Evolutionary conservation across 176 grass and related monocot genomes (phyloP).

Genomic region (barley (Hordeum vulgare)): DNA sequence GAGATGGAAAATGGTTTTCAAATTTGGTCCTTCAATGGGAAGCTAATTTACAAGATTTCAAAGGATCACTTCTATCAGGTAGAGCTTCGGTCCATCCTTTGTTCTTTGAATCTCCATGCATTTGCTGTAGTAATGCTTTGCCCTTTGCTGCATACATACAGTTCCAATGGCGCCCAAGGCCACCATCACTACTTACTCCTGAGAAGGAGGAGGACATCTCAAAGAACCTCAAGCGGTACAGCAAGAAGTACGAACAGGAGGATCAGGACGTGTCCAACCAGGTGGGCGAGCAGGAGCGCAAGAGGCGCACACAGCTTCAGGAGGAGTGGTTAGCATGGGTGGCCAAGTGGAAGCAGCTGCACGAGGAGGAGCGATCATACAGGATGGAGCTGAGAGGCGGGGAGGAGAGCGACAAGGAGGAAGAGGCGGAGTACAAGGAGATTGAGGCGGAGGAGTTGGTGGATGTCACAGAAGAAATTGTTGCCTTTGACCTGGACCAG

Average conservation of each 20-base stretch:
- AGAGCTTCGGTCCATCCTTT: background rate
- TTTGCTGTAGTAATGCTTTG: background rate
- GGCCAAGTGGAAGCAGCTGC: constrained; percentile 59
- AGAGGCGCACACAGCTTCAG: constrained; percentile 53
- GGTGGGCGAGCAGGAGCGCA: constrained; percentile 56
- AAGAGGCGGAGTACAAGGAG: constrained; percentile 81
- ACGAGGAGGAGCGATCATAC: constrained; percentile 48
- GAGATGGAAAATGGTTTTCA: constrained; percentile 96
- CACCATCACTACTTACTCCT: constrained; percentile 41
- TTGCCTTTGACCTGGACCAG: constrained; percentile 59
- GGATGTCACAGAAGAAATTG: constrained; percentile 43
- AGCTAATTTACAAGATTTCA: constrained; percentile 33
- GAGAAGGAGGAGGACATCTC: constrained; percentile 57
- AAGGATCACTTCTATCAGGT: constrained; percentile 91
- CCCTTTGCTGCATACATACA: too few species aligned
- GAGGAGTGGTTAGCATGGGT: constrained; percentile 83
- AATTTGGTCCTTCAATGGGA: constrained; percentile 86
- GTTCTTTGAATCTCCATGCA: background rate
- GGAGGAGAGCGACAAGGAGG: constrained; percentile 66
- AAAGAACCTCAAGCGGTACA: constrained; percentile 78
- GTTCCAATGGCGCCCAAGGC: constrained; percentile 53
- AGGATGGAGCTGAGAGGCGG: constrained; percentile 62
- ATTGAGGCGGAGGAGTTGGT: constrained; percentile 79
- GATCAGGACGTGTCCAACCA: constrained; percentile 60
- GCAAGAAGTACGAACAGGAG: constrained; percentile 78